Percentiles rank a stretch among this genome's conserved stretches.
These are phyloP conservation scores for Lecanicillium sp. DNA, from an alignment of 2,329 filamentous ascomycete species.

Conservation along the genomic window DNA sequence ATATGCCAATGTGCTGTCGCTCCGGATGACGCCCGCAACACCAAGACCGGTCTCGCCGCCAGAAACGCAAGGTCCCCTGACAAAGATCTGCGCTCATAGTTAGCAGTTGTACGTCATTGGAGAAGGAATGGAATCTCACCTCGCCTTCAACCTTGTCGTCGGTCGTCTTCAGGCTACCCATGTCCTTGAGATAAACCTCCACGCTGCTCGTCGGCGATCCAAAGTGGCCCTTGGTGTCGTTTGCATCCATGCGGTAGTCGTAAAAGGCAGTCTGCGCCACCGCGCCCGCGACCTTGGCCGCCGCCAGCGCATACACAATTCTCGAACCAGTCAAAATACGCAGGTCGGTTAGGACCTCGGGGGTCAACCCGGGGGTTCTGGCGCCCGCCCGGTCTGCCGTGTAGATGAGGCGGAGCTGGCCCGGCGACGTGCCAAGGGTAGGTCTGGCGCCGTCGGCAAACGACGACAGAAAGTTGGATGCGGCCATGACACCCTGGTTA, in stretches of 20 bases:
- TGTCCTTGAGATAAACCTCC: constrained; percentile 69
- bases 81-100: constrained; percentile 51
- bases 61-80: constrained; percentile 67
- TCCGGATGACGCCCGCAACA: constrained; percentile 56
- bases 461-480: constrained; percentile 43
- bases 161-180: constrained; percentile 52
- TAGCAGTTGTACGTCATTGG: neutral
- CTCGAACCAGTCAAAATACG: constrained; percentile 74
- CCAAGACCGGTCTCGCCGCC: constrained; percentile 60
- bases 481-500: constrained; percentile 64
- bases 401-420: constrained; percentile 75
- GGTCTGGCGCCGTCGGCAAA: constrained; percentile 54
- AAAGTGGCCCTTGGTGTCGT: constrained; percentile 53
- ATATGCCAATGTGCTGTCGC: constrained; percentile 68
- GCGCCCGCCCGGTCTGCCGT: constrained; percentile 67
- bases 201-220: constrained; percentile 74
- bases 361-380: constrained; percentile 57
- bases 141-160: constrained; percentile 58
- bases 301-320: constrained; percentile 78
- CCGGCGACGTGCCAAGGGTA: constrained; percentile 53
- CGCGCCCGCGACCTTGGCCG: constrained; percentile 77
- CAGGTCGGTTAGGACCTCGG: constrained; percentile 69
- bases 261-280: constrained; percentile 82
- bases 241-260: constrained; percentile 64
- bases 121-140: constrained; percentile 38